Conservation (phyloP, 768 basidiomycete genomes). For the Austroboletus festivus region DNA sequence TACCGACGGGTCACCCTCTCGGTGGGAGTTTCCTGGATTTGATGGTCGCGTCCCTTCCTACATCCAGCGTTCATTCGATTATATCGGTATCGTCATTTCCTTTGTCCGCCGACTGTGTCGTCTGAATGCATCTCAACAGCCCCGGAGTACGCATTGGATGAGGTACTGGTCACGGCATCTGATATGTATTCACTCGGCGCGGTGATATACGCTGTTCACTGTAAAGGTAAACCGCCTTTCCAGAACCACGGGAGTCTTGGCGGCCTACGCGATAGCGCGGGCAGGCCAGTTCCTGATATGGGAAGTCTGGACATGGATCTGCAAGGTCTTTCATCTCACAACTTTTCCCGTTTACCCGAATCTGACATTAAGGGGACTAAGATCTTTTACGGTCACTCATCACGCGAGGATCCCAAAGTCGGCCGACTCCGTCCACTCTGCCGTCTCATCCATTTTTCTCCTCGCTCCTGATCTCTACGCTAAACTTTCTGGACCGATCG, state of each 20-base stretch:
- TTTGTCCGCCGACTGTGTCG: neutral
- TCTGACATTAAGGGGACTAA: slow-evolving; percentile 29
- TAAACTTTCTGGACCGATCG: slow-evolving; percentile 94
- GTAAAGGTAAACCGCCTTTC: slow-evolving; percentile 84
- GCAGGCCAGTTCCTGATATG: slow-evolving; percentile 59
- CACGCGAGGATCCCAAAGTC: slow-evolving; percentile 67
- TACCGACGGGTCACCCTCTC: slow-evolving; percentile 66
- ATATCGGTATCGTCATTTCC: slow-evolving; percentile 61
- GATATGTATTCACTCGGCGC: slow-evolving; percentile 95
- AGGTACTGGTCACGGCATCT: slow-evolving; percentile 78
- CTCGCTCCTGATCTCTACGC: slow-evolving; percentile 89
- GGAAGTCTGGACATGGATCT: slow-evolving; percentile 68
- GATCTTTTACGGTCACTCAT: slow-evolving; percentile 79
- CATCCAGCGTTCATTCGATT: slow-evolving; percentile 91
- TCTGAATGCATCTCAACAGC: slow-evolving; percentile 44
- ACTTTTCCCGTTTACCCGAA: slow-evolving; percentile 2
- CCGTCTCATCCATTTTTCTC: slow-evolving; percentile 91
- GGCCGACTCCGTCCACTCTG: slow-evolving; percentile 77
- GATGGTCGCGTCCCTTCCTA: slow-evolving; percentile 78
- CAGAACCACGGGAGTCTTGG: slow-evolving; percentile 76
- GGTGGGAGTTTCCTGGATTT: slow-evolving; percentile 89
- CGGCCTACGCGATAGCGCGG: slow-evolving; percentile 65
- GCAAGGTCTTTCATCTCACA: slow-evolving; percentile 54
- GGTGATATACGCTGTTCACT: slow-evolving; percentile 87
- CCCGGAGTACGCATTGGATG: slow-evolving; percentile 92